Conservation (phyloP, 2,329 filamentous ascomycete genomes). For the Rachicladosporium sp. region DNA sequence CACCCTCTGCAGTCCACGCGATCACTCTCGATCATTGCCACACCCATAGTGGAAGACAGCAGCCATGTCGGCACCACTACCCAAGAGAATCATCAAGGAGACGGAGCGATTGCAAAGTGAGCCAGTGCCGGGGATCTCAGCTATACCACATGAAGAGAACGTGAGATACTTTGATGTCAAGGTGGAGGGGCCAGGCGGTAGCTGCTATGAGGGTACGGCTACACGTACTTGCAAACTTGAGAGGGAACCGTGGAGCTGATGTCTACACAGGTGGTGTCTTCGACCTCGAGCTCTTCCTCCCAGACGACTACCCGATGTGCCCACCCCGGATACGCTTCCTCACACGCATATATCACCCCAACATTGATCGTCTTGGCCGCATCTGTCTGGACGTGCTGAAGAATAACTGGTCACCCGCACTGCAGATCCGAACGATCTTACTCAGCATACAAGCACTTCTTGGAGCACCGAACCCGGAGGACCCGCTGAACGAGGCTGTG, state of each 20-base stretch:
- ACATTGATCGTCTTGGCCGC: constrained; percentile 92
- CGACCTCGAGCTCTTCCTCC: constrained; percentile 92
- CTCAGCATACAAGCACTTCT: constrained; percentile 94
- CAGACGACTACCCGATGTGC: constrained; percentile 98
- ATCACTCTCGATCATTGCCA: no score
- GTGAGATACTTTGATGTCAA: constrained; percentile 96
- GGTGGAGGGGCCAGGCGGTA: constrained; percentile 83
- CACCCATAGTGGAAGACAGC: neutral
- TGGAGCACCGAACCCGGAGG: constrained; percentile 92
- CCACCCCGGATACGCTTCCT: constrained; percentile 96
- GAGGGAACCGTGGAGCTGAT: no score
- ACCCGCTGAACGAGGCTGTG: constrained; percentile 95
- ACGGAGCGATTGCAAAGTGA: constrained; percentile 94
- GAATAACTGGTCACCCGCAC: constrained; percentile 97
- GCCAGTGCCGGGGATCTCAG: constrained; percentile 92
- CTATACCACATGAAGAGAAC: constrained; percentile 92
- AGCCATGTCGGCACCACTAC: constrained; percentile 51
- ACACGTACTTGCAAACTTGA: neutral
- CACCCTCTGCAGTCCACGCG: no score
- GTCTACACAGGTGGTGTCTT: constrained; percentile 59
- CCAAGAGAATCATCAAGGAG: constrained; percentile 97
- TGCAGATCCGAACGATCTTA: constrained; percentile 97
- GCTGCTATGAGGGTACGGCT: constrained; percentile 76
- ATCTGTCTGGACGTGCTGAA: constrained; percentile 97
- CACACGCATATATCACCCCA: constrained; percentile 98